Evolutionary conservation across 2,329 filamentous ascomycete genomes (phyloP).

Genomic region (Lachnellula suecica): DNA sequence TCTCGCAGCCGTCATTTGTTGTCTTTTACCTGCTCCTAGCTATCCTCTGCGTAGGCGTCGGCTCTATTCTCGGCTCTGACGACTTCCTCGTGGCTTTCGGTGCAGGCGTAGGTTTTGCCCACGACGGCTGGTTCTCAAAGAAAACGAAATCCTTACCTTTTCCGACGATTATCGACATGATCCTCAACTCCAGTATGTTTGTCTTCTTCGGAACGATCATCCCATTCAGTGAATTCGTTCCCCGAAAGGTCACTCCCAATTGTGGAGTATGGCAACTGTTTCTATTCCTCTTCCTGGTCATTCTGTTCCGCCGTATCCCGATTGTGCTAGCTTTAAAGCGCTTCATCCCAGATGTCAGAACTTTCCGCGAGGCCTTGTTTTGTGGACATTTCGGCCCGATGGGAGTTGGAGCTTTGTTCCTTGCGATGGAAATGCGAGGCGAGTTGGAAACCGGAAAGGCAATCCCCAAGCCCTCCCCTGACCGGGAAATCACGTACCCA

Average conservation of each 20-base stretch:
- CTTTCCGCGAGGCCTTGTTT: conserved; percentile 52
- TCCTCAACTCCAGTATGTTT: conserved; percentile 55
- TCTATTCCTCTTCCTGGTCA: conserved; percentile 46
- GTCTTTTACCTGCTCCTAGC: conserved; percentile 57
- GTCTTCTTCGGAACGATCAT: conserved; percentile 56
- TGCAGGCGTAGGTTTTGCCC: conserved; percentile 53
- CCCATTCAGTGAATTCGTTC: conserved; percentile 46
- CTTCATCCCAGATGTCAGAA: conserved; percentile 47
- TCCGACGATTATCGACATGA: conserved; percentile 49
- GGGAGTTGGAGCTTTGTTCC: conserved; percentile 55
- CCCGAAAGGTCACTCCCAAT: conserved; percentile 37
- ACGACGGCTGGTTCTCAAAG: conserved; percentile 51
- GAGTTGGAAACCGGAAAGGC: conserved; percentile 49
- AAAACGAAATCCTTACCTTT: conserved; percentile 45
- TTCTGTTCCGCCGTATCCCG: conserved; percentile 52
- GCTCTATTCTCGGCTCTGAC: conserved; percentile 49
- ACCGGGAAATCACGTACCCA: conserved; percentile 36
- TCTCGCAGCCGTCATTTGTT: conserved; percentile 48
- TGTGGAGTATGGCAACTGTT: conserved; percentile 42
- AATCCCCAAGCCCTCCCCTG: conserved; percentile 42
- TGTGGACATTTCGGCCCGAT: conserved; percentile 57
- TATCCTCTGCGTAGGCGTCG: conserved; percentile 49
- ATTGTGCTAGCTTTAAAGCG: conserved; percentile 47
- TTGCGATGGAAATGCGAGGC: conserved; percentile 53
- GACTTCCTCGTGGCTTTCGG: conserved; percentile 57